A percentile compares a stretch with the other conserved stretches of the same genome.
These are phyloP conservation scores for Verticillium dahliae DNA, from an alignment of 2,329 filamentous ascomycete species.

Conservation along the genomic window DNA sequence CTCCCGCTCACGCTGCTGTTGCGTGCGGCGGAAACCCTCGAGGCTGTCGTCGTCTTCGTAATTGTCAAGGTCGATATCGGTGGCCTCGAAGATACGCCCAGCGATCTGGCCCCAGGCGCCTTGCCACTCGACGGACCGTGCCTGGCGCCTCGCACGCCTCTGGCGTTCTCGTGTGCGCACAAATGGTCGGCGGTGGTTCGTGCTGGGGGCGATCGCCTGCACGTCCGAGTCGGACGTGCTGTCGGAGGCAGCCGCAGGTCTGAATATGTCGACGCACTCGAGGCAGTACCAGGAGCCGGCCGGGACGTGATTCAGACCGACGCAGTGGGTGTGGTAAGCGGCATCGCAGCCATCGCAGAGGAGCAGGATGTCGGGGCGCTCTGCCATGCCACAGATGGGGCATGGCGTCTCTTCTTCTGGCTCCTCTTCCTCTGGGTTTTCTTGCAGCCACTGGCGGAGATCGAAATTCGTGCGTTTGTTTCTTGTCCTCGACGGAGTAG, in stretches of 20 bases:
- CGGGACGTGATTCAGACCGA: conserved; percentile 73
- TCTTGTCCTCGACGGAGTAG: conserved; percentile 70
- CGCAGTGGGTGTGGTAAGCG: conserved; percentile 86
- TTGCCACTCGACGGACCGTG: conserved; percentile 80
- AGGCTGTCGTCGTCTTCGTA: conserved; percentile 68
- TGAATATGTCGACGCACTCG: conserved; percentile 57
- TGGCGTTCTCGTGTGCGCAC: conserved; percentile 53
- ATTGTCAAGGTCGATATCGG: conserved; percentile 76
- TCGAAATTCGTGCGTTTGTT: conserved; percentile 91
- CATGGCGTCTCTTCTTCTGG: conserved; percentile 66
- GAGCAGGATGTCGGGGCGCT: conserved; percentile 78
- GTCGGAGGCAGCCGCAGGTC: conserved; percentile 1
- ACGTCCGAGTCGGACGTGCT: conserved; percentile 4
- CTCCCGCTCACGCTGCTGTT: conserved; percentile 45
- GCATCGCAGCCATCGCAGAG: conserved; percentile 89
- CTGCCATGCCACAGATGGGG: conserved; percentile 73
- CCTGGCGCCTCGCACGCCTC: conserved; percentile 49
- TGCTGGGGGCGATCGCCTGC: conserved; percentile 3
- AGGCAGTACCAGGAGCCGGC: conserved; percentile 80
- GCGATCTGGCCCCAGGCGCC: conserved; percentile 70
- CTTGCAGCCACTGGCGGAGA: conserved; percentile 64
- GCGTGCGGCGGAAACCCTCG: conserved; percentile 46
- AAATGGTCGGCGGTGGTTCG: conserved; percentile 25
- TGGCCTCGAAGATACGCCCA: conserved; percentile 55
- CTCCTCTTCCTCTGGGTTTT: conserved; percentile 61